These are phyloP conservation scores for Orbilia ellipsospora DNA, from an alignment of 2,329 filamentous ascomycete species.

Conservation along the genomic window DNA sequence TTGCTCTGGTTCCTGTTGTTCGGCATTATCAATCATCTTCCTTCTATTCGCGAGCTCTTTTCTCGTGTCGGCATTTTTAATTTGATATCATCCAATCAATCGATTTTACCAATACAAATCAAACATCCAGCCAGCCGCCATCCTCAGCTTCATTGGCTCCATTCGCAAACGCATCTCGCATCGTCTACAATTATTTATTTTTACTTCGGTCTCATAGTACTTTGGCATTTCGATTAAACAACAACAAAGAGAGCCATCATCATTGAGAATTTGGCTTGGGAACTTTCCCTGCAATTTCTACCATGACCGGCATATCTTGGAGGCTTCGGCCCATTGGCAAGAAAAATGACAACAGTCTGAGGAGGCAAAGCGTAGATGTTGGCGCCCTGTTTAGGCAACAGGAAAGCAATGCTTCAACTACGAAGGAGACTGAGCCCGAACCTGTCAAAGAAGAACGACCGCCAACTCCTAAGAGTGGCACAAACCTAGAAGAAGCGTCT, in stretches of 20 bases:
- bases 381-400: conserved; percentile 54
- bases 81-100: conserved; percentile 22
- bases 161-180: not conserved
- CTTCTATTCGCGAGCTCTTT: conserved; percentile 23
- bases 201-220: not conserved
- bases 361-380: conserved; percentile 53
- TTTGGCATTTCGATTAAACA: not conserved
- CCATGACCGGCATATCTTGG: conserved; percentile 54
- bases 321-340: conserved; percentile 44
- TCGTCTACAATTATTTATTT: not conserved
- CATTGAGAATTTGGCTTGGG: not conserved
- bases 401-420: conserved; percentile 33
- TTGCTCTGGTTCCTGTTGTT: conserved; percentile 17
- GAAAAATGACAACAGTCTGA: conserved; percentile 39
- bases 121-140: not conserved
- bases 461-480: conserved; percentile 37
- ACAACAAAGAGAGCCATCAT: not conserved
- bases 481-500: conserved; percentile 26
- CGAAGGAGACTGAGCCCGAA: conserved; percentile 21
- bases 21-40: conserved; percentile 5
- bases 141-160: not conserved
- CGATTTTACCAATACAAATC: not conserved
- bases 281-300: conserved; percentile 14
- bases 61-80: conserved; percentile 23
- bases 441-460: conserved; percentile 24